Conservation (phyloP, 2,329 filamentous ascomycete genomes). For the Nigrospora osmanthi region DNA sequence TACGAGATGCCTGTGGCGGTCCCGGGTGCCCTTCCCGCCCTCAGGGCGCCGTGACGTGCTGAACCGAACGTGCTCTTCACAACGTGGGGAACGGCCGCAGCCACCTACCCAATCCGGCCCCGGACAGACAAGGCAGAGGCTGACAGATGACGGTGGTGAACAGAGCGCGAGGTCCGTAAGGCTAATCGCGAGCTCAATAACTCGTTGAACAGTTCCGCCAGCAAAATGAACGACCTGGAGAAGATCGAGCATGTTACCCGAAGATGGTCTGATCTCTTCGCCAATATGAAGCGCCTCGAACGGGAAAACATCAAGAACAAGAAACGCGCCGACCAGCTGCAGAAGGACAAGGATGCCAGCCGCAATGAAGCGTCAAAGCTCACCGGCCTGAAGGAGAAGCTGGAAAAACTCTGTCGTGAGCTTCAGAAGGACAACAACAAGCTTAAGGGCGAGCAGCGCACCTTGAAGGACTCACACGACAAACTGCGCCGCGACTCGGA, state of each 20-base stretch:
- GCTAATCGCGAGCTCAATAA: constrained; percentile 46
- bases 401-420: constrained; percentile 92
- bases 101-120: no score
- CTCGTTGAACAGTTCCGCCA: constrained; percentile 78
- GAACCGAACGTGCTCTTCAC: no score
- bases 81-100: no score
- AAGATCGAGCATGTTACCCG: constrained; percentile 88
- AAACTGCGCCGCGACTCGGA: constrained; percentile 78
- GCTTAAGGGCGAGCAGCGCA: constrained; percentile 95
- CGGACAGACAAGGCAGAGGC: not conserved
- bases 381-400: constrained; percentile 84
- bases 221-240: constrained; percentile 85
- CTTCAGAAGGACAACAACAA: constrained; percentile 97
- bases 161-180: constrained; percentile 37
- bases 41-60: no score
- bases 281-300: constrained; percentile 93
- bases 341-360: constrained; percentile 92
- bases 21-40: no score
- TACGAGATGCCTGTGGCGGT: no score
- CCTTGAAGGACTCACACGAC: constrained; percentile 78
- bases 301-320: constrained; percentile 93
- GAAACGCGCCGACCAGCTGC: constrained; percentile 85
- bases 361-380: constrained; percentile 87
- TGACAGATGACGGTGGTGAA: not conserved
- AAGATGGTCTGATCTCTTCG: constrained; percentile 82